A percentile compares a stretch with the other conserved stretches of the same genome.
These are phyloP conservation scores for Xylaria sp. DNA, from an alignment of 2,329 filamentous ascomycete genomes.

Conservation along the genomic window DNA sequence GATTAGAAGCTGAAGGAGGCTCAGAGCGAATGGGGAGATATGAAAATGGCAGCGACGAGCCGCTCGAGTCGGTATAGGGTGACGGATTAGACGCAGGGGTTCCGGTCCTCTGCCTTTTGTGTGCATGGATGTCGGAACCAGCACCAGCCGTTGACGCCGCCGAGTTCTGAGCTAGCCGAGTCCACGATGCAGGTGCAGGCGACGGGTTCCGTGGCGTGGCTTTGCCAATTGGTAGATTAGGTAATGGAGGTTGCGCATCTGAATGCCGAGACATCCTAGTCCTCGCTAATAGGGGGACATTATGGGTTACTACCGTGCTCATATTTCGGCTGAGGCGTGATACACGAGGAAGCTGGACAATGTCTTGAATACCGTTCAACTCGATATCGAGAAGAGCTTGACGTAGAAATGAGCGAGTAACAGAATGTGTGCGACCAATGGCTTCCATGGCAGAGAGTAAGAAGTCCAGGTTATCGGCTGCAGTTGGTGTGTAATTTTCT, in stretches of 20 bases:
- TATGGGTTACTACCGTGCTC: constrained; percentile 47
- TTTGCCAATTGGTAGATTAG: constrained; percentile 53
- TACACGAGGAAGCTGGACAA: constrained; percentile 53
- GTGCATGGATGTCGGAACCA: constrained; percentile 11
- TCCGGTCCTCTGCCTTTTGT: constrained; percentile 32
- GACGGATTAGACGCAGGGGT: constrained; percentile 28
- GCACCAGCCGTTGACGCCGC: neutral
- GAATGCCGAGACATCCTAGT: constrained; percentile 57
- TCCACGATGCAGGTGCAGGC: neutral
- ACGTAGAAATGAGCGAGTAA: constrained; percentile 86
- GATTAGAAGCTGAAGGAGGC: neutral
- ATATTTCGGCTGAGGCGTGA: constrained; percentile 50
- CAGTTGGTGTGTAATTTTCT: constrained; percentile 64
- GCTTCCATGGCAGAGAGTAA: constrained; percentile 82
- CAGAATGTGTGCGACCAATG: constrained; percentile 76
- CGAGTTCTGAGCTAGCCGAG: neutral
- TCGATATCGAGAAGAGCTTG: constrained; percentile 87
- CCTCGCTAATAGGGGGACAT: constrained; percentile 62
- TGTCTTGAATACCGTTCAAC: constrained; percentile 54
- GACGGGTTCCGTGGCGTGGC: constrained; percentile 25
- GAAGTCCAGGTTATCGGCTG: constrained; percentile 72
- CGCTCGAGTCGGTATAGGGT: neutral
- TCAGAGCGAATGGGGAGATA: constrained; percentile 28
- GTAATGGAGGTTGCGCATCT: constrained; percentile 55
- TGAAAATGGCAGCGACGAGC: neutral